A percentile compares a stretch with the other conserved stretches of the same genome.
phyloP scores from a whole-genome alignment of 495 filamentous ascomycete species.

The Trichoderma asperelloides region DNA sequence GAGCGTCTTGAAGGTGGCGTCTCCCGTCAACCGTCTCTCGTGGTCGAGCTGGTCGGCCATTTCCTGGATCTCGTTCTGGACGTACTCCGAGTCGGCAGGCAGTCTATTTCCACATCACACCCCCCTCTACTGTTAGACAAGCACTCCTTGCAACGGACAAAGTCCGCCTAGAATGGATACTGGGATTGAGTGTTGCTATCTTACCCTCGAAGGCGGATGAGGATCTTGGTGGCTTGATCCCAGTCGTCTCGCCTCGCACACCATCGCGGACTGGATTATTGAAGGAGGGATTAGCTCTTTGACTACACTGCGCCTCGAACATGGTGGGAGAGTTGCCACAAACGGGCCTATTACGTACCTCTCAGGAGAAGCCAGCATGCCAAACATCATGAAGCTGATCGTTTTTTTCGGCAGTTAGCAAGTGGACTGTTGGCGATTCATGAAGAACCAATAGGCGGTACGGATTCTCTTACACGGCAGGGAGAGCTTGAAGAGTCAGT shows the following conservation, averaged over 20 bases:
- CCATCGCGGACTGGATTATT: constrained; percentile 37
- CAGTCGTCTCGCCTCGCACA: constrained; percentile 51
- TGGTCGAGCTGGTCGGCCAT: constrained; percentile 54
- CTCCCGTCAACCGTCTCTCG: constrained; percentile 48
- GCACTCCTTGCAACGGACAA: neutral
- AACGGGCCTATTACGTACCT: constrained; percentile 3
- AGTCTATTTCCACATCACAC: constrained; percentile 15
- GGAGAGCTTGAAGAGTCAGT: constrained; percentile 52
- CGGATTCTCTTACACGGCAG: constrained; percentile 31
- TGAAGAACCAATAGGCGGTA: constrained; percentile 12
- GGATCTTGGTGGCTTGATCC: constrained; percentile 38
- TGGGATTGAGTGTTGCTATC: neutral
- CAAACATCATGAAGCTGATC: constrained; percentile 3
- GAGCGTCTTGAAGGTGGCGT: constrained; percentile 48
- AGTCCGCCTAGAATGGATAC: too few species aligned
- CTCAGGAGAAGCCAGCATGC: constrained; percentile 12
- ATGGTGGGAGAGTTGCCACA: neutral
- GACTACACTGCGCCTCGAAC: neutral
- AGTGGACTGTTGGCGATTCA: constrained; percentile 48
- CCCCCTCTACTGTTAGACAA: constrained; percentile 9
- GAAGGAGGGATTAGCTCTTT: neutral
- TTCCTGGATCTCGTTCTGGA: constrained; percentile 51
- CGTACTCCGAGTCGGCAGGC: constrained; percentile 46
- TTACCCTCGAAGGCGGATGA: constrained; percentile 18
- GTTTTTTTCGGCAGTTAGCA: constrained; percentile 28